Percentiles rank a stretch among this genome's conserved stretches.
Evolutionary conservation across 331 rosid species (phyloP).

Genomic region (Saraca asoca): DNA sequence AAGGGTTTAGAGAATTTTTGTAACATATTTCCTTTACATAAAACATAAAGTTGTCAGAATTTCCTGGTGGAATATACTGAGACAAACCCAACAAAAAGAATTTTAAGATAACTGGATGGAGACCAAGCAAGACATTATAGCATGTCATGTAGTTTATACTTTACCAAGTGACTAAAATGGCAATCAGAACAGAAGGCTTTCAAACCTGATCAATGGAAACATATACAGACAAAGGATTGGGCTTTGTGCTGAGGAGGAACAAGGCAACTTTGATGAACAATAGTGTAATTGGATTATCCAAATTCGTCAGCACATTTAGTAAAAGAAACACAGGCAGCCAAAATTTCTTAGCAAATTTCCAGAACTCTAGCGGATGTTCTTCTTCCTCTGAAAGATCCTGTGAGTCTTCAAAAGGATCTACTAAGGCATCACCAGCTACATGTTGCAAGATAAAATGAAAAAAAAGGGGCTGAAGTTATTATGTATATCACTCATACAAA

Average conservation of each 20-base stretch:
- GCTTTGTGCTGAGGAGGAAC: conserved; percentile 49
- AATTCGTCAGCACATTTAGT: conserved; percentile 38
- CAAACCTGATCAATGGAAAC: conserved; percentile 47
- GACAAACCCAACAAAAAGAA: too few relatives aligned
- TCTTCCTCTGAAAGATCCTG: conserved; percentile 44
- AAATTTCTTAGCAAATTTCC: conserved; percentile 43
- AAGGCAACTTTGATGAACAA: conserved; percentile 35
- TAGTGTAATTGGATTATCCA: conserved; percentile 35
- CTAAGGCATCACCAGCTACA: conserved; percentile 53
- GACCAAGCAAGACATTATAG: neutral
- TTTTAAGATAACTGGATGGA: neutral
- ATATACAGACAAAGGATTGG: conserved; percentile 59
- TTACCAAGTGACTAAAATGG: neutral
- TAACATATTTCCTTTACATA: too few relatives aligned
- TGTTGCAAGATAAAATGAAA: conserved; percentile 32
- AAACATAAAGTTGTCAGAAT: too few relatives aligned
- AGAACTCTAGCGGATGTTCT: conserved; percentile 35
- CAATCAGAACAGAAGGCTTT: neutral
- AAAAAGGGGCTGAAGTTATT: neutral
- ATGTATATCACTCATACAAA: neutral
- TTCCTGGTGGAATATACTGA: too few relatives aligned
- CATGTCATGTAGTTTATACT: neutral
- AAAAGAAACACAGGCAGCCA: conserved; percentile 46
- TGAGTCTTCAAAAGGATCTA: conserved; percentile 13
- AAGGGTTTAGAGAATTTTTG: too few relatives aligned